These are phyloP conservation scores for Cornus kousa DNA, from an alignment of 148 eudicot species.

Conservation along the genomic window DNA sequence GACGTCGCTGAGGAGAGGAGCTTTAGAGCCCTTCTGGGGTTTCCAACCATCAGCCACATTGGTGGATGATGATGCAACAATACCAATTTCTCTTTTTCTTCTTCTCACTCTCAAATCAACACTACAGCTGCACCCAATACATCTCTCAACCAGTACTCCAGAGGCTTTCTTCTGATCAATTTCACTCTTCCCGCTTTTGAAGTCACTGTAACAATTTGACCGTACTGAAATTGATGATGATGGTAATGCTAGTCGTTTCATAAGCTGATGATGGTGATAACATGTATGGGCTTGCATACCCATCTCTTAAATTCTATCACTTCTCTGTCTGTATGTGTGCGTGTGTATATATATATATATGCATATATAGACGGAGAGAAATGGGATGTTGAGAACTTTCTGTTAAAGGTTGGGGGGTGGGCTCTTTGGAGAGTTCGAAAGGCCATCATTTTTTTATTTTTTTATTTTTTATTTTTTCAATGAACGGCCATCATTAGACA, in stretches of 20 bases:
- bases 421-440: slow-evolving; percentile 23
- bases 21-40: slow-evolving; percentile 64
- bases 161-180: background rate
- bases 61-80: slow-evolving; percentile 22
- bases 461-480: no score
- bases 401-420: background rate
- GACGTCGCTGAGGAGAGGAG: slow-evolving; percentile 69
- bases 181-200: background rate
- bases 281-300: slow-evolving; percentile 10
- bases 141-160: background rate
- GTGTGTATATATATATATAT: background rate
- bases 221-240: slow-evolving; percentile 10
- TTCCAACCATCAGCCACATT: slow-evolving; percentile 50
- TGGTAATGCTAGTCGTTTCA: background rate
- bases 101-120: background rate
- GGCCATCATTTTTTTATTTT: slow-evolving; percentile 29
- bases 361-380: background rate
- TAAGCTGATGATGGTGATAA: background rate
- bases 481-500: slow-evolving; percentile 21
- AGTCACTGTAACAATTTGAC: background rate
- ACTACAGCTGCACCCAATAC: background rate
- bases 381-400: background rate
- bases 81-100: slow-evolving; percentile 14
- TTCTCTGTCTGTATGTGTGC: no score
- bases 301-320: background rate